phyloP scores from a whole-genome alignment of 192 early-diverging fungal species.

The Coemansia sp. region DNA sequence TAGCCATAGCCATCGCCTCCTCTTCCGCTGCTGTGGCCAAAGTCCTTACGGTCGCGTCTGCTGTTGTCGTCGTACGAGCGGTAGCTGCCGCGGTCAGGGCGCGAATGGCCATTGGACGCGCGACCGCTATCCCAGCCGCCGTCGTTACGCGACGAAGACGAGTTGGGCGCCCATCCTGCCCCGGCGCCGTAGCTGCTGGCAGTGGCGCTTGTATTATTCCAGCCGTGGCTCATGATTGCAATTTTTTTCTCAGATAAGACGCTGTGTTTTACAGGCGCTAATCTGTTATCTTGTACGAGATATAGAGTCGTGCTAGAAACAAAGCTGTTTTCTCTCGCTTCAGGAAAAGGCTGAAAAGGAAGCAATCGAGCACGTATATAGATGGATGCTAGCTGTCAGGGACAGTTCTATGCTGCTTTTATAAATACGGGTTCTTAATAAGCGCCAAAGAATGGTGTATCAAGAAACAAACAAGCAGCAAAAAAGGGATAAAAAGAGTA shows the following conservation, averaged over 20 bases:
- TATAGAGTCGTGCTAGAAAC: not conserved
- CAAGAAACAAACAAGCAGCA: not conserved
- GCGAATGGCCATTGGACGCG: constrained; percentile 23
- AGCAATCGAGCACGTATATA: not conserved
- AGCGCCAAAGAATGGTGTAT: not conserved
- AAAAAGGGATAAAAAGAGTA: constrained; percentile 7
- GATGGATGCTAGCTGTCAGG: not conserved
- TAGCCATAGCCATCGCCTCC: constrained; percentile 14
- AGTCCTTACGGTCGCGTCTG: constrained; percentile 63
- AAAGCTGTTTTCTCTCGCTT: not conserved
- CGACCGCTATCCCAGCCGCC: constrained; percentile 7
- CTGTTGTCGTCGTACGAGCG: constrained; percentile 63
- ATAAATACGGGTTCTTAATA: not conserved
- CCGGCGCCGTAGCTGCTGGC: constrained; percentile 20
- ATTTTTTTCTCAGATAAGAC: not conserved
- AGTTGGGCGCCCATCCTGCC: not conserved
- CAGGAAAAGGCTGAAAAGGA: not conserved
- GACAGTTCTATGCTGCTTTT: not conserved
- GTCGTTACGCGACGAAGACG: not conserved
- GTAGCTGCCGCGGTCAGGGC: constrained; percentile 55
- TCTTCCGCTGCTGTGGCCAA: constrained; percentile 22
- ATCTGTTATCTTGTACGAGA: not conserved
- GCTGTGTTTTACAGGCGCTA: not conserved
- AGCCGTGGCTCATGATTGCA: constrained; percentile 24
- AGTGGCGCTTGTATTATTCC: constrained; percentile 13